Percentiles rank a stretch among this genome's conserved stretches.
Conservation (phyloP, 2,329 filamentous ascomycete species). For the Grosmannia huntii region DNA sequence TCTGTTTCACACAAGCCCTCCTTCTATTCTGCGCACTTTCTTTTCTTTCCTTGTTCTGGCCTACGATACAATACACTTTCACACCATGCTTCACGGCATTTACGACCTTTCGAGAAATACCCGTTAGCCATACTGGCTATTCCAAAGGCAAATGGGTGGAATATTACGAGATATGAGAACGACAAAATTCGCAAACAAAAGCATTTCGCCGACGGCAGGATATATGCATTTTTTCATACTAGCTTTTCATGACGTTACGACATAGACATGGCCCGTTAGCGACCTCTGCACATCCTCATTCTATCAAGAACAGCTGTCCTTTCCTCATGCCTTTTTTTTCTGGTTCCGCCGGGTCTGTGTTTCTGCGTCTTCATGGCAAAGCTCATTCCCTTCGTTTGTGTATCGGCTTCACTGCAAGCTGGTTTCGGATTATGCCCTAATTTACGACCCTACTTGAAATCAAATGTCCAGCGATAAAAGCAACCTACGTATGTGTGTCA, state of each 20-base stretch:
- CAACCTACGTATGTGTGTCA: not conserved
- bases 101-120: slow-evolving; percentile 14
- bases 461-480: not conserved
- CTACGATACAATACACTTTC: slow-evolving; percentile 17
- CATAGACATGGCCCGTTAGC: slow-evolving; percentile 1
- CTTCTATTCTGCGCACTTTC: not conserved
- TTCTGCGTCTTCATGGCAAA: not conserved
- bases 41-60: slow-evolving; percentile 1
- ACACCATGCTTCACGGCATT: slow-evolving; percentile 22
- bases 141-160: not conserved
- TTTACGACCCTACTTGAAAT: not conserved
- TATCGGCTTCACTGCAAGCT: not conserved
- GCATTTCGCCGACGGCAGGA: not conserved
- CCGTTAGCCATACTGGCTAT: slow-evolving; percentile 9
- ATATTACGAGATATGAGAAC: slow-evolving; percentile 1
- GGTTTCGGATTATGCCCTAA: not conserved
- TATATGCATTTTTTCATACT: slow-evolving; percentile 5
- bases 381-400: too few species aligned
- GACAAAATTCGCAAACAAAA: slow-evolving; percentile 2
- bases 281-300: not conserved
- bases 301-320: not conserved
- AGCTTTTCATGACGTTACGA: slow-evolving; percentile 11
- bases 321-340: not conserved
- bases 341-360: not conserved
- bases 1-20: not conserved